A percentile compares a stretch with the other conserved stretches of the same genome.
phyloP scores from a whole-genome alignment of 805 yeast genomes.

The Yamadazyma sp. region DNA sequence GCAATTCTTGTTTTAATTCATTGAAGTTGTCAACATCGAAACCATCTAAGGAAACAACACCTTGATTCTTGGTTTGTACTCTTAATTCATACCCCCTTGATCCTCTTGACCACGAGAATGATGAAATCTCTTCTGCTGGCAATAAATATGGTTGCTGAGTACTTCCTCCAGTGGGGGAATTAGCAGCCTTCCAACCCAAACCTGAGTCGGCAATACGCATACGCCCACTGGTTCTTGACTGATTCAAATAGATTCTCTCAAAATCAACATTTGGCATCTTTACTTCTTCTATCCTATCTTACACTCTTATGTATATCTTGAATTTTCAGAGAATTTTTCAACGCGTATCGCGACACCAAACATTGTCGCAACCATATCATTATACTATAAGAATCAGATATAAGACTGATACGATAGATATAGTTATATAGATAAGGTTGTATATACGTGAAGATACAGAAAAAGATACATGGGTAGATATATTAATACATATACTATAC shows the following conservation, averaged over 20 bases:
- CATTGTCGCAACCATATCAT: too few relatives aligned
- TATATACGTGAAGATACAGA: too few relatives aligned
- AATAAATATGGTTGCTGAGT: slow-evolving; percentile 70
- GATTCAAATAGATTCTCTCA: slow-evolving; percentile 87
- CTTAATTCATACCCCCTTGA: slow-evolving; percentile 87
- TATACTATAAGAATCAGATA: too few relatives aligned
- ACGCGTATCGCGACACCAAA: slow-evolving; percentile 3
- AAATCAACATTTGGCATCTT: slow-evolving; percentile 63
- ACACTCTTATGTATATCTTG: too few relatives aligned
- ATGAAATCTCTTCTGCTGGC: slow-evolving; percentile 79
- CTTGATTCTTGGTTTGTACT: slow-evolving; percentile 83
- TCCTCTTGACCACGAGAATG: slow-evolving; percentile 90
- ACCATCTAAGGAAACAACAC: slow-evolving; percentile 87
- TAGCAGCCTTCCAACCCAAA: slow-evolving; percentile 88
- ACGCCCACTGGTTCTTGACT: slow-evolving; percentile 78
- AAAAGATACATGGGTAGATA: too few relatives aligned
- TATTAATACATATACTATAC: too few relatives aligned
- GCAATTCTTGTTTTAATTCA: slow-evolving; percentile 77
- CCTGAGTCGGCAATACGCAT: slow-evolving; percentile 97
- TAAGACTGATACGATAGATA: too few relatives aligned
- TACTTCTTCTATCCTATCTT: too few relatives aligned
- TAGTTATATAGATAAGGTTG: too few relatives aligned
- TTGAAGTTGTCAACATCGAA: slow-evolving; percentile 83
- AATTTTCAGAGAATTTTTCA: slow-evolving; percentile 3
- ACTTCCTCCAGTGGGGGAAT: slow-evolving; percentile 31